Evolutionary conservation across 768 basidiomycete genomes (phyloP).

Genomic region (Cystobasidium onofrii): DNA sequence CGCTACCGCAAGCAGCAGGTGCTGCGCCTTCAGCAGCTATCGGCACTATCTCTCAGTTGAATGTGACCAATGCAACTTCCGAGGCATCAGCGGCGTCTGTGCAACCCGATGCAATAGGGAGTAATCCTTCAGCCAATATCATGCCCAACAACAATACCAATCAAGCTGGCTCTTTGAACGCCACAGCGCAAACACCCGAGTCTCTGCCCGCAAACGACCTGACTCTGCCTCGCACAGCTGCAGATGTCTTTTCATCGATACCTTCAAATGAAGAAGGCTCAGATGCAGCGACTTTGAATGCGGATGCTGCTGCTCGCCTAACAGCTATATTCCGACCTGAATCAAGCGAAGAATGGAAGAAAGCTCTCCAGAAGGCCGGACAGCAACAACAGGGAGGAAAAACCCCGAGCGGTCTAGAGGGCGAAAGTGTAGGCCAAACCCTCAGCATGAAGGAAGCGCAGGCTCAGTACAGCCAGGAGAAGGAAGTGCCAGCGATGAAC

Average conservation of each 20-base stretch:
- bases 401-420: slow-evolving; percentile 23
- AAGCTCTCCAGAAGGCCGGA: slow-evolving; percentile 37
- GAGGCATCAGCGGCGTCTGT: not conserved
- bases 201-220: not conserved
- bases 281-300: not conserved
- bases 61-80: not conserved
- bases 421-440: slow-evolving; percentile 42
- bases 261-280: not conserved
- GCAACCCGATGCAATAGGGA: not conserved
- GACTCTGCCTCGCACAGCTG: not conserved
- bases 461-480: not conserved
- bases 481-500: slow-evolving; percentile 52
- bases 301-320: slow-evolving; percentile 35
- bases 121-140: not conserved
- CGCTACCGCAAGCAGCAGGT: not conserved
- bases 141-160: not conserved
- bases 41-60: not conserved
- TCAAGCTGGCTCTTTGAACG: not conserved
- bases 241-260: not conserved
- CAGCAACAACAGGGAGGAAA: not conserved
- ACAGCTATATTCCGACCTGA: slow-evolving; percentile 76
- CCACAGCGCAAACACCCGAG: not conserved
- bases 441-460: not conserved
- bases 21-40: not conserved
- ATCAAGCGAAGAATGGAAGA: slow-evolving; percentile 70